These are phyloP conservation scores for Peronosclerospora sorghi DNA, from an alignment of 352 stramenopile species.

Conservation along the genomic window DNA sequence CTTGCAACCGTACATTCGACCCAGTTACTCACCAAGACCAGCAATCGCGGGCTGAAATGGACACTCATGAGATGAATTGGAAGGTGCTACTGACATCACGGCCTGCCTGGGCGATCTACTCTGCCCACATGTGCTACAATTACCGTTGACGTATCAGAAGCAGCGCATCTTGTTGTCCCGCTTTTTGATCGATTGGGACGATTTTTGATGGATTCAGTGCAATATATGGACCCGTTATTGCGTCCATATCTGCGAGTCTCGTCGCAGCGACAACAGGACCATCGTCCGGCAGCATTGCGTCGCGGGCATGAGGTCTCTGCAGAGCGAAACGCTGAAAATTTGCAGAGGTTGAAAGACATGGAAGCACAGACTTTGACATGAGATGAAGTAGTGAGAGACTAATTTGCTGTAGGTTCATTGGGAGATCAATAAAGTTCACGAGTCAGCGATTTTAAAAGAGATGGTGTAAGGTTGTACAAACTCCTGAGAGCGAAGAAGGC, in stretches of 20 bases:
- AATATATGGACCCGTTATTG: no score
- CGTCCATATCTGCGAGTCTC: no score
- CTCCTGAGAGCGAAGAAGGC: constrained; percentile 42
- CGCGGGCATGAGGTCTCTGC: no score
- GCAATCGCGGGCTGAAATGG: constrained; percentile 24
- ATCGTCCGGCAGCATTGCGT: no score
- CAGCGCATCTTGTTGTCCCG: no score
- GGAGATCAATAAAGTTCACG: constrained; percentile 56
- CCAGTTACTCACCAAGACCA: constrained; percentile 30
- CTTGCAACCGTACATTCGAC: constrained; percentile 52
- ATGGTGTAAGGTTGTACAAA: constrained; percentile 73
- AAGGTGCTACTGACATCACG: constrained; percentile 48
- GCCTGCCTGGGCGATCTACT: constrained; percentile 74
- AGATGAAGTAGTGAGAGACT: not conserved
- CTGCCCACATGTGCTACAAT: constrained; percentile 81
- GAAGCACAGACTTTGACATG: no score
- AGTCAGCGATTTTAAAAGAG: constrained; percentile 69
- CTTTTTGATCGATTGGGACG: no score
- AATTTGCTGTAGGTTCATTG: constrained; percentile 49
- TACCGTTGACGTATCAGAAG: constrained; percentile 85
- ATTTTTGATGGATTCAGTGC: no score
- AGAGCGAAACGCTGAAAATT: no score
- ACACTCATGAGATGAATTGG: constrained; percentile 53
- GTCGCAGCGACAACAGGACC: no score
- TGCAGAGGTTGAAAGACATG: no score